phyloP scores from a whole-genome alignment of 805 yeast genomes.

The Lipomyces lipofer region DNA sequence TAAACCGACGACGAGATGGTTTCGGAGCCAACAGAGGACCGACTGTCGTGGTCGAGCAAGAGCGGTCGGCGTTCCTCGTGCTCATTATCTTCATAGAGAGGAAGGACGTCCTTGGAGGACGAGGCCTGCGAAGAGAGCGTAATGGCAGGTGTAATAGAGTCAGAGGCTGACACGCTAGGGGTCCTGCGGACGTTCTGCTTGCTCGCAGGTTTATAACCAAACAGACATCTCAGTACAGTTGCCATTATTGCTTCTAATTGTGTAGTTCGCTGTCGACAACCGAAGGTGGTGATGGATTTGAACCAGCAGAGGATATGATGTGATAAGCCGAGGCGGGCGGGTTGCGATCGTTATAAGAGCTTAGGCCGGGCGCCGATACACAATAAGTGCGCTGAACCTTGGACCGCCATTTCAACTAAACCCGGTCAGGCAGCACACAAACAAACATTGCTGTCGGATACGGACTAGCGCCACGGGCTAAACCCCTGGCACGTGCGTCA shows the following conservation, averaged over 20 bases:
- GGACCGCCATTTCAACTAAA: slow-evolving; percentile 5
- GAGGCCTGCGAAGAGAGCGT: slow-evolving; percentile 6
- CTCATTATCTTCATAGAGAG: slow-evolving; percentile 6
- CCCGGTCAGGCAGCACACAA: slow-evolving; percentile 10
- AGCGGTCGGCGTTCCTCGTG: slow-evolving; percentile 26
- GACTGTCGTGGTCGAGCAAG: slow-evolving; percentile 5
- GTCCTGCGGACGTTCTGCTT: background rate
- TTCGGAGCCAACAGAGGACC: slow-evolving; percentile 13
- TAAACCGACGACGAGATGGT: slow-evolving; percentile 6
- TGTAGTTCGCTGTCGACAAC: no score
- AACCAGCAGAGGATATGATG: no score
- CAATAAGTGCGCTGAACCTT: no score
- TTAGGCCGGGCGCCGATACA: no score
- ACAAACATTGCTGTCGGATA: background rate
- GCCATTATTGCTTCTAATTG: slow-evolving; percentile 26
- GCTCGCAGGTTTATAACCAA: slow-evolving; percentile 22
- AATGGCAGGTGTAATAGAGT: slow-evolving; percentile 2
- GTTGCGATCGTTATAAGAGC: no score
- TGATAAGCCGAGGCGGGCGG: no score
- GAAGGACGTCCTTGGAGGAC: background rate
- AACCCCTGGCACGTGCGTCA: background rate
- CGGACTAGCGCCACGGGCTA: background rate
- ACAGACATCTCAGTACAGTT: slow-evolving; percentile 19
- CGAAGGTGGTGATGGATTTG: no score
- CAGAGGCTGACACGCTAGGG: no score